A percentile compares a stretch with the other conserved stretches of the same genome.
These are phyloP conservation scores for Sporothrix schenckii DNA, from an alignment of 2,329 filamentous ascomycete genomes.

Conservation along the genomic window DNA sequence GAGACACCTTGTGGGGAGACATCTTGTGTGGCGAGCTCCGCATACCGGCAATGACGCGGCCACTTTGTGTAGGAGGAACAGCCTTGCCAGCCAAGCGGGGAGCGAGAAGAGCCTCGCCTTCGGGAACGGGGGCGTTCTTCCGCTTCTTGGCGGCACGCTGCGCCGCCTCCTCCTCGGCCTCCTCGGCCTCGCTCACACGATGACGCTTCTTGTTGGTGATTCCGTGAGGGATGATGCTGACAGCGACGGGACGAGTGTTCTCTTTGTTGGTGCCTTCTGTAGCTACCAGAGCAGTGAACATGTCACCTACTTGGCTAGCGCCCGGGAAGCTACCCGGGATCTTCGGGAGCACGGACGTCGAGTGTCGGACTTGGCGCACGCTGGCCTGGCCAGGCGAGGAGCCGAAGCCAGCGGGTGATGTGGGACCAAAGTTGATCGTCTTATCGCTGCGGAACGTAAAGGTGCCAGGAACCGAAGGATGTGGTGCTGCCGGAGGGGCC, in stretches of 20 bases:
- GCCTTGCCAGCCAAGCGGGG: slow-evolving; percentile 48
- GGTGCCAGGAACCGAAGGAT: slow-evolving; percentile 55
- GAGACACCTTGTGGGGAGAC: slow-evolving; percentile 41
- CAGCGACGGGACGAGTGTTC: slow-evolving; percentile 51
- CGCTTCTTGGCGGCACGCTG: slow-evolving; percentile 63
- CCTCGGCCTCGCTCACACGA: slow-evolving; percentile 60
- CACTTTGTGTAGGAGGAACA: neutral
- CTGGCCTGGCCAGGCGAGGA: slow-evolving; percentile 62
- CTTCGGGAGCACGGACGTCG: slow-evolving; percentile 46
- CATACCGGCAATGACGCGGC: slow-evolving; percentile 12
- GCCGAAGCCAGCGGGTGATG: slow-evolving; percentile 58
- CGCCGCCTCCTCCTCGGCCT: slow-evolving; percentile 52
- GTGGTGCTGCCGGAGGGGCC: slow-evolving; percentile 36
- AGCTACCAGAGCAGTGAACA: slow-evolving; percentile 32
- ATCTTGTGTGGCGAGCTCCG: slow-evolving; percentile 31
- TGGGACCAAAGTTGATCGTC: slow-evolving; percentile 60
- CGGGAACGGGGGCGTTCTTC: slow-evolving; percentile 53
- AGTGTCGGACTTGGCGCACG: slow-evolving; percentile 62
- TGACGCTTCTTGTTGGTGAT: slow-evolving; percentile 68
- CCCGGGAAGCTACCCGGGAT: slow-evolving; percentile 55
- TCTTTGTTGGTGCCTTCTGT: slow-evolving; percentile 55
- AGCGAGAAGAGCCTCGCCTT: slow-evolving; percentile 57
- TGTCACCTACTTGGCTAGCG: slow-evolving; percentile 48
- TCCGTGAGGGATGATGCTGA: slow-evolving; percentile 61
- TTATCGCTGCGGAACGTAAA: slow-evolving; percentile 70